These are phyloP conservation scores for Pythium phragmitis DNA, from an alignment of 352 stramenopile species.

Conservation along the genomic window DNA sequence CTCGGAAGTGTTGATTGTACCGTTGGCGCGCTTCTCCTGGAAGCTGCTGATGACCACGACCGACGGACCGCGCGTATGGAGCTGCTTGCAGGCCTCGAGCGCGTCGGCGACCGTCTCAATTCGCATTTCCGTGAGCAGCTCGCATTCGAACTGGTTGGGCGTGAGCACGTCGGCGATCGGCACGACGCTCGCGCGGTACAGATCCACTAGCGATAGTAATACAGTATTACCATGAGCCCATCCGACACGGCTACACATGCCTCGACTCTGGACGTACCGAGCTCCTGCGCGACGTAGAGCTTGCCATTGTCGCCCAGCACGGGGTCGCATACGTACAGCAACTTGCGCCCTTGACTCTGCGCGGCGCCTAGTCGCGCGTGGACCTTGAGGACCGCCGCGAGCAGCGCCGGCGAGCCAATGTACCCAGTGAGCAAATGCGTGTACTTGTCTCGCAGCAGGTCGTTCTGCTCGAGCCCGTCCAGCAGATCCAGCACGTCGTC, in stretches of 20 bases:
- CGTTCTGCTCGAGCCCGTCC: slow-evolving; percentile 73
- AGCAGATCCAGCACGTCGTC: slow-evolving; percentile 79
- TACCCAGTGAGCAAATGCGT: slow-evolving; percentile 85
- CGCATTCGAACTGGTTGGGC: slow-evolving; percentile 86
- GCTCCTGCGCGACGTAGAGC: slow-evolving; percentile 77
- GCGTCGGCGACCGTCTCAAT: slow-evolving; percentile 66
- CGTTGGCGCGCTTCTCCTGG: slow-evolving; percentile 36
- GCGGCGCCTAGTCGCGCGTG: slow-evolving; percentile 55
- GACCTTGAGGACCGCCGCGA: slow-evolving; percentile 70
- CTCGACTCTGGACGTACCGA: slow-evolving; percentile 42
- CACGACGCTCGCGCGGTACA: slow-evolving; percentile 77
- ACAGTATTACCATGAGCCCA: not conserved
- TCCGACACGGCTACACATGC: slow-evolving; percentile 1
- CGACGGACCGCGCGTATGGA: slow-evolving; percentile 66
- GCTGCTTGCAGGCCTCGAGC: slow-evolving; percentile 65
- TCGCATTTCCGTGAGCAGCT: slow-evolving; percentile 72
- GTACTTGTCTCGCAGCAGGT: slow-evolving; percentile 64
- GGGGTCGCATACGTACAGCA: slow-evolving; percentile 83
- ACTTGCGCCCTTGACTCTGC: slow-evolving; percentile 36
- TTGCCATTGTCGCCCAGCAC: slow-evolving; percentile 80
- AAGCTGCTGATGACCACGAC: slow-evolving; percentile 88
- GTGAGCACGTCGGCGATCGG: slow-evolving; percentile 84
- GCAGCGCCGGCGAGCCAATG: slow-evolving; percentile 64
- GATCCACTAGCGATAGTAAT: slow-evolving; percentile 44
- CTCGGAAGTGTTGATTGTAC: slow-evolving; percentile 31